A percentile compares a stretch with the other conserved stretches of the same genome.
Evolutionary conservation across 306 rosid species (phyloP).

Genomic region (Cicer yamashitae): DNA sequence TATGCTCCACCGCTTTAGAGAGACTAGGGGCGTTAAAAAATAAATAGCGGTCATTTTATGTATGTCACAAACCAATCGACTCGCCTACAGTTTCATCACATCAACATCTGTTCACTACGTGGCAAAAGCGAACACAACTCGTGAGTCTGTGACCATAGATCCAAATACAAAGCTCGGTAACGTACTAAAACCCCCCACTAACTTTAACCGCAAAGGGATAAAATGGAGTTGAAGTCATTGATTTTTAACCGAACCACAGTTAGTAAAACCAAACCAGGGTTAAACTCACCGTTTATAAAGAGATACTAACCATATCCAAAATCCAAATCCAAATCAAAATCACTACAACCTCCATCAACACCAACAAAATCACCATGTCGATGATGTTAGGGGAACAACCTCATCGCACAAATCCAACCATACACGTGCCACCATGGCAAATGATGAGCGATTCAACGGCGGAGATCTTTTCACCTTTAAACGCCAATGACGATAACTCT

Average conservation of each 20-base stretch:
- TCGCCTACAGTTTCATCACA: neutral
- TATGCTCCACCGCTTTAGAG: slow-evolving; percentile 49
- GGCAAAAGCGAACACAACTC: slow-evolving; percentile 31
- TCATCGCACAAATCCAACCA: slow-evolving; percentile 63
- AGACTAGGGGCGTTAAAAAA: slow-evolving; percentile 38
- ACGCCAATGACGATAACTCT: slow-evolving; percentile 58
- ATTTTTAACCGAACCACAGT: slow-evolving; percentile 60
- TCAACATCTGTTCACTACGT: slow-evolving; percentile 43
- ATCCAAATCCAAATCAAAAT: slow-evolving; percentile 23
- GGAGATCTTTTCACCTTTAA: slow-evolving; percentile 57
- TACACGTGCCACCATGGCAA: slow-evolving; percentile 77
- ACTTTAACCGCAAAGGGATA: slow-evolving; percentile 50
- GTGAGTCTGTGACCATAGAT: slow-evolving; percentile 30
- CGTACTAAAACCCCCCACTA: slow-evolving; percentile 23
- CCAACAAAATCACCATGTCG: slow-evolving; percentile 48
- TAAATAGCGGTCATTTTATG: neutral
- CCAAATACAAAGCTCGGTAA: slow-evolving; percentile 8
- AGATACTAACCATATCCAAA: slow-evolving; percentile 37
- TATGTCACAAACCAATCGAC: slow-evolving; percentile 10
- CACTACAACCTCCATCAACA: neutral
- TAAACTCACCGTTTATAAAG: slow-evolving; percentile 56
- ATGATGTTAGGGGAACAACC: slow-evolving; percentile 81
- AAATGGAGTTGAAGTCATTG: slow-evolving; percentile 31
- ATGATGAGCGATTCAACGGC: slow-evolving; percentile 53
- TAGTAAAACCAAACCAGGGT: slow-evolving; percentile 57